Percentiles rank a stretch among this genome's conserved stretches.
Evolutionary conservation across 495 filamentous ascomycete species (phyloP).

Genomic region (Aspergillus nidulans): DNA sequence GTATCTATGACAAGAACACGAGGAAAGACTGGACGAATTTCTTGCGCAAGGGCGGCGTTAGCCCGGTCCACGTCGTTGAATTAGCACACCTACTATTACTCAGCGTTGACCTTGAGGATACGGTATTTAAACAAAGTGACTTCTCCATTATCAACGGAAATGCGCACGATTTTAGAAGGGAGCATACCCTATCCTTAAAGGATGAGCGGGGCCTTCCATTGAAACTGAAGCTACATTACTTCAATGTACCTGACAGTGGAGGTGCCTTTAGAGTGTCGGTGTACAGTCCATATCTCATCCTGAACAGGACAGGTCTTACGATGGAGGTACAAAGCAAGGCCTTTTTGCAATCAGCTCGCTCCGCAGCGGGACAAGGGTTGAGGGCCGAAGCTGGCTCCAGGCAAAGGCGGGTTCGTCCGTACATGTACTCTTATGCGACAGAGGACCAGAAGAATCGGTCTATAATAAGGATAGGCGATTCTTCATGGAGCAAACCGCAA

Average conservation of each 20-base stretch:
- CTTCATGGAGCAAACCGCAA: constrained; percentile 92
- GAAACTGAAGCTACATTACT: constrained; percentile 85
- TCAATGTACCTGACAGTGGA: constrained; percentile 85
- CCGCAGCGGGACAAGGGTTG: constrained; percentile 71
- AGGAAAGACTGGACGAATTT: constrained; percentile 99
- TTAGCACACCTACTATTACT: constrained; percentile 87
- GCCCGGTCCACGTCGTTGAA: constrained; percentile 95
- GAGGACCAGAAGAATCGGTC: constrained; percentile 89
- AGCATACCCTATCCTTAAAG: constrained; percentile 72
- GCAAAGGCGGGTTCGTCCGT: constrained; percentile 62
- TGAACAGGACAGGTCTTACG: constrained; percentile 91
- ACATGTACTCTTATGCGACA: constrained; percentile 90
- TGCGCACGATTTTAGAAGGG: constrained; percentile 75
- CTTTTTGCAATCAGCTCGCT: constrained; percentile 74
- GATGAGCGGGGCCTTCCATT: constrained; percentile 76
- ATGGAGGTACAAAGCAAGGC: constrained; percentile 87
- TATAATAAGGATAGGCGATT: constrained; percentile 79
- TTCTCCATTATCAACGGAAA: constrained; percentile 95
- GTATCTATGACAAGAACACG: constrained; percentile 96
- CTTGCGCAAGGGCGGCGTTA: constrained; percentile 89
- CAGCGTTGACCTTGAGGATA: constrained; percentile 94
- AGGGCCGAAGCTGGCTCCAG: constrained; percentile 50
- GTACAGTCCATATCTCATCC: constrained; percentile 85
- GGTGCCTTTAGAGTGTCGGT: constrained; percentile 94
- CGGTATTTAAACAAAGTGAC: constrained; percentile 87